Conservation (phyloP, 306 rosid species). For the Dryas octopetala region DNA sequence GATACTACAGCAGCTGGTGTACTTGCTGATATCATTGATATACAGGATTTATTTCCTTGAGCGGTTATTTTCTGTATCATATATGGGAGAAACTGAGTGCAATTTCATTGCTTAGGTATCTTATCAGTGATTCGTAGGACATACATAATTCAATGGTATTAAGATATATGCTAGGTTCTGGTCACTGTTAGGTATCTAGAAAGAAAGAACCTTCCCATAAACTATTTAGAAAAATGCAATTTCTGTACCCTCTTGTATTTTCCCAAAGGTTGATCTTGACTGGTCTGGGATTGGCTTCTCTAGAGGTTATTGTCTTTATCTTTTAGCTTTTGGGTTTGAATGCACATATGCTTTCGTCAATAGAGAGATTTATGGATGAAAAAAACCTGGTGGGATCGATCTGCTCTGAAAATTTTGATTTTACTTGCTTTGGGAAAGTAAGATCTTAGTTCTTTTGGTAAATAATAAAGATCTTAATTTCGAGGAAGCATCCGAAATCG, state of each 20-base stretch:
- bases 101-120: not conserved
- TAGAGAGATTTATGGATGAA: too few relatives aligned
- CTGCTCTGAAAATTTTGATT: too few relatives aligned
- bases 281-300: too few relatives aligned
- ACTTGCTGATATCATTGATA: constrained; percentile 86
- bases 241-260: too few relatives aligned
- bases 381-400: too few relatives aligned
- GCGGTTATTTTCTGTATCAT: not conserved
- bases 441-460: too few relatives aligned
- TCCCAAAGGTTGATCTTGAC: too few relatives aligned
- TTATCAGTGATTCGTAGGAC: not conserved
- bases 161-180: not conserved
- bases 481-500: not conserved
- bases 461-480: not conserved
- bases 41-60: constrained; percentile 72
- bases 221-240: not conserved
- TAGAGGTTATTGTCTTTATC: too few relatives aligned
- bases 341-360: too few relatives aligned
- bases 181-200: not conserved
- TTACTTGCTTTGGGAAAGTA: too few relatives aligned
- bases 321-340: too few relatives aligned
- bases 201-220: not conserved
- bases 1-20: constrained; percentile 97
- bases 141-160: not conserved
- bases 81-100: not conserved